Evolutionary conservation across 306 rosid genomes (phyloP), one percentile per base, ranked within the genome.

Genomic region (Cucurbita pepo): DNA sequence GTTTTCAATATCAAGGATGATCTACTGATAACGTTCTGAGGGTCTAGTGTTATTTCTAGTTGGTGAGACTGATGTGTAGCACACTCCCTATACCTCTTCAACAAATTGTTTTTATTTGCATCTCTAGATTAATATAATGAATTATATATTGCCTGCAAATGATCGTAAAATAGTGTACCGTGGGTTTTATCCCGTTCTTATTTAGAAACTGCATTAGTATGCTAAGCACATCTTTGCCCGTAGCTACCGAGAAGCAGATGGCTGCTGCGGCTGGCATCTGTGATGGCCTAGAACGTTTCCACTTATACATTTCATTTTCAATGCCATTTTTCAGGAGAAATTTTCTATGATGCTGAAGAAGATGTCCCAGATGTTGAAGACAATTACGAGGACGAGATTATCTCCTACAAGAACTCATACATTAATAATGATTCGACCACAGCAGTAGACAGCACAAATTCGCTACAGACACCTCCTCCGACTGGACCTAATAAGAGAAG

Each of bases 401-500:
- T 77, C 52, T 80, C 69, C 80, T 72, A 53, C 56, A 40, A 62
- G 75, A 71, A 57, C 72, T 21, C 76, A 57, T 67, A 72, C 61
- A 62, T 56, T 37, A 86, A 80, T 77, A 84, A 82, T 72, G 78
- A 73, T 55, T 61, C 92, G 67, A 58, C 64, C 52, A 77, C 75
- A 3, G 55, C 57, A 50, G 84, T 78, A 50, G 81, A 78, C 43
- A 61, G 74, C 55, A 55, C 67, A 57, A 81, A 34, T 37, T 52
- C 47, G 30, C 78, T 70, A n/a, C 87, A 83, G 77, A 86, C 92
- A 12, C 95, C 99, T 38, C 91, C 84, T 72, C 82, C 88, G 56
- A 81, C 79, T 76, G 97, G 99, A 58, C 92, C 95, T 25, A 80
- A 83, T 51, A 95, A 91, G 79, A 86, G 97, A 79, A 85, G 96